A percentile compares a stretch with the other conserved stretches of the same genome.
phyloP scores from a whole-genome alignment of 106 monocot genomes.

The Alisma plantagoaquatica region DNA sequence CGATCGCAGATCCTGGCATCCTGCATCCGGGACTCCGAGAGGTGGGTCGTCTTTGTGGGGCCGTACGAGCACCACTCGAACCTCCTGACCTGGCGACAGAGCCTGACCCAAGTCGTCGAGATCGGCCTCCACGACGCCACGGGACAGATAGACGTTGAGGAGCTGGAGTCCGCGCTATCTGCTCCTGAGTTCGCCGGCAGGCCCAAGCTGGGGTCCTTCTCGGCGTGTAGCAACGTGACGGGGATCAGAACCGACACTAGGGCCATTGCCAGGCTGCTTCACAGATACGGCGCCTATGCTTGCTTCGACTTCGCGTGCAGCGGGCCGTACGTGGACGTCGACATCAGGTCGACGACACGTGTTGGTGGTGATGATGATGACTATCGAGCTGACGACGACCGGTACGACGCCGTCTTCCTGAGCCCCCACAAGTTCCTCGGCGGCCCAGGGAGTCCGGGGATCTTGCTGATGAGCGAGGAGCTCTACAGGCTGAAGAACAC shows the following conservation, averaged over 20 bases:
- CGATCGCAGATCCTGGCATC: constrained; percentile 15
- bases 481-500: constrained; percentile 41
- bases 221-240: constrained; percentile 75
- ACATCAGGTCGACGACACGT: constrained; percentile 65
- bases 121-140: constrained; percentile 35
- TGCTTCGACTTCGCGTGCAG: constrained; percentile 70
- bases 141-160: constrained; percentile 24
- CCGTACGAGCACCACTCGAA: constrained; percentile 91
- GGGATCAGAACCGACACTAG: constrained; percentile 46
- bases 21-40: constrained; percentile 24
- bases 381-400: constrained; percentile 32
- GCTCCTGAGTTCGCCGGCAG: constrained; percentile 23
- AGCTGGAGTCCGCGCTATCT: constrained; percentile 10
- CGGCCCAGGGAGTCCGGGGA: constrained; percentile 58
- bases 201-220: constrained; percentile 68
- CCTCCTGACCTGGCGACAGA: constrained; percentile 58
- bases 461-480: constrained; percentile 41
- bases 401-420: constrained; percentile 70
- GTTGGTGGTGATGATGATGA: too few relatives aligned
- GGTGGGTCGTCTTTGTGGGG: constrained; percentile 66
- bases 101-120: constrained; percentile 59
- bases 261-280: constrained; percentile 43
- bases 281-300: constrained; percentile 48
- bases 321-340: constrained; percentile 44
- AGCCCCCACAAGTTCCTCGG: constrained; percentile 79